Evolutionary conservation across 768 basidiomycete genomes (phyloP), one percentile per base, ranked within the genome.

Genomic region (Amanita inopinata): DNA sequence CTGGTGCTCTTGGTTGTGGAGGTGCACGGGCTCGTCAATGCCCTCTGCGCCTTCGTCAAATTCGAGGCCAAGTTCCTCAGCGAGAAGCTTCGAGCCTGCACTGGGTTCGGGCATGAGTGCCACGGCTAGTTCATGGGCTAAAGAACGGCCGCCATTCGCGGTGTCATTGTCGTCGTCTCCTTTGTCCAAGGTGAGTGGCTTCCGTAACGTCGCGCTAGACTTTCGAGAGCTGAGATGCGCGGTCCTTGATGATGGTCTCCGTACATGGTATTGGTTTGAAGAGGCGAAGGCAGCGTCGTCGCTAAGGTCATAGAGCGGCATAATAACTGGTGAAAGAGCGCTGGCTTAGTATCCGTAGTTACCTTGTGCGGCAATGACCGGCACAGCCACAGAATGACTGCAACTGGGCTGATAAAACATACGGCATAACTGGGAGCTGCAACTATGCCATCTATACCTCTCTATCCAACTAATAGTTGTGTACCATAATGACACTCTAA

Each of bases 31-130:
- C 44, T 74, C 75, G 54, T 84, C 87, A 43, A 83, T 84, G 28
- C 83, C 84, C 61, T 88, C 84, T 20, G 83, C 83, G 33, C 83
- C 86, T 56, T 88, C 85, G 48, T 90, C 88, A 50, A 84, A 89
- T 55, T 90, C 88, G 48, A 91, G 81, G 7, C 88, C 88, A 49
- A 91, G 86, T 59, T 91, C 89, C 61, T 90, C 88, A 9, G 84
- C 84, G 4, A 91, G 68, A 23, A 88, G 60, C 57, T 77, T 82
- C 17, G 85, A 88, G 41, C 83, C 77, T 19, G 75, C 69, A 38
- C 73, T 81, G 0, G 89, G 87, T 61, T 91, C 88, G 17, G 87
- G 88, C 78, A 89, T 84, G 42, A 91, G 70, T 7, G 88, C 88
- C 24, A 81, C 77, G 4, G 89, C 88, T 25, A 91, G 75, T 55